Evolutionary conservation across 2,329 filamentous ascomycete genomes (phyloP), one percentile per base, ranked within the genome.

Genomic region (Tolypocladium ovalisporum): DNA sequence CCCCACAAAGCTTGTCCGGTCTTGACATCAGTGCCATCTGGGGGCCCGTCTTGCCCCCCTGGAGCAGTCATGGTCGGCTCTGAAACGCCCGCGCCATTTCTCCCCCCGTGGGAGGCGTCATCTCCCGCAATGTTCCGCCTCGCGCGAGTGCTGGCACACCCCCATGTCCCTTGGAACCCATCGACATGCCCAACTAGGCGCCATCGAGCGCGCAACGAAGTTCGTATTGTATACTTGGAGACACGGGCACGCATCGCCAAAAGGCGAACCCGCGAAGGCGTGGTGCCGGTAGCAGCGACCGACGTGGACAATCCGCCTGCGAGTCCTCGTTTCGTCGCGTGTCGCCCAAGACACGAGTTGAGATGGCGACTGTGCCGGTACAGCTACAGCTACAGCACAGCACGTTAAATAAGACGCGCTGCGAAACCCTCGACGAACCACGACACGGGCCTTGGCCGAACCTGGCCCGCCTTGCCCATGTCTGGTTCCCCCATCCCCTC

Each of bases 1-100:
- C 64, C 63, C 67, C 64, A 67, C 65, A 71, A 72, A 72, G 70
- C 70, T 71, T 72, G 69, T 72, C 40, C 22, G 40, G 40, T 44
- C 40, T 44, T 44, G 40, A 44, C 40, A 44, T 24, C 40, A 44
- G 22, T 15, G 40, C 22, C 22, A 27, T 44, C 40, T 44, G 40
- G 40, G 40, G 40, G 40, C n/a, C 40, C 40, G 40, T 42, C 69
- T 64, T 42, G 67, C 34, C 57, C 27, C 58, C 56, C 60, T 66
- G 17, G n/a, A 62, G 70, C 59, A 70, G 63, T 64, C 68, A 70
- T 71, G 51, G 37, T 61, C 66, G 22, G 42, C 58, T 67, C 63
- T 72, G 70, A 72, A 72, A 72, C 70, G 64, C 63, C 53, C 63
- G 62, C 61, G 56, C 63, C 62, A 63, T 68, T 54, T n/a, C n/a